Conservation (phyloP, 2,329 filamentous ascomycete species). For the Cladosporium sp. region DNA sequence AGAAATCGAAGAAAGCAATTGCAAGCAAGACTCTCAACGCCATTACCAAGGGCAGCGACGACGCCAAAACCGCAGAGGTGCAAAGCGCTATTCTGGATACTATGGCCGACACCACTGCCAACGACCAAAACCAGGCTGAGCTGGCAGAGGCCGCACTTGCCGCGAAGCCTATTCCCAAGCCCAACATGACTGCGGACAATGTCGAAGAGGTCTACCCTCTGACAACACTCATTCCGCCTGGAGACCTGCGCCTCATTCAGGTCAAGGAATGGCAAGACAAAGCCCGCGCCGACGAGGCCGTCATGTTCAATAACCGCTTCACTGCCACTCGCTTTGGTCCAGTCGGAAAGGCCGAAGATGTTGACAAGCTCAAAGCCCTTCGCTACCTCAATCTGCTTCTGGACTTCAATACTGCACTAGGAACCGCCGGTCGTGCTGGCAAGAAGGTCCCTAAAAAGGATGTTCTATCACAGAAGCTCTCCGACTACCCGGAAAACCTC, state of each 20-base stretch:
- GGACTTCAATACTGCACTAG: slow-evolving; percentile 42
- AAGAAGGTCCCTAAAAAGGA: slow-evolving; percentile 58
- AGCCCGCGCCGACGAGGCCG: slow-evolving; percentile 54
- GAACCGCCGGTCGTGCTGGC: slow-evolving; percentile 28
- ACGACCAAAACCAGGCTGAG: slow-evolving; percentile 64
- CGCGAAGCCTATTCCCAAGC: slow-evolving; percentile 67
- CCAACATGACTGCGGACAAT: slow-evolving; percentile 62
- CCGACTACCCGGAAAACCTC: slow-evolving; percentile 55
- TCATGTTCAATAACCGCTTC: slow-evolving; percentile 58
- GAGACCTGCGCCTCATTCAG: slow-evolving; percentile 63
- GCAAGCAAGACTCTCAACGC: slow-evolving; percentile 66
- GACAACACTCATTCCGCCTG: slow-evolving; percentile 61
- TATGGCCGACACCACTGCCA: slow-evolving; percentile 58
- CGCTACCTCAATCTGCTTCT: slow-evolving; percentile 47
- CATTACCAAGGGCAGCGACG: slow-evolving; percentile 47
- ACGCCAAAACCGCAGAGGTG: slow-evolving; percentile 47
- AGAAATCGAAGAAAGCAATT: slow-evolving; percentile 78
- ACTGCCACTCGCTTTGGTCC: slow-evolving; percentile 61
- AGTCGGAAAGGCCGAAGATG: slow-evolving; percentile 51
- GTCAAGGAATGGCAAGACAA: slow-evolving; percentile 72
- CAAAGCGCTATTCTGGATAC: slow-evolving; percentile 59
- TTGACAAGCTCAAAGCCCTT: slow-evolving; percentile 44
- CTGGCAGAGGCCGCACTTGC: slow-evolving; percentile 62
- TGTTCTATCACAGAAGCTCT: slow-evolving; percentile 55
- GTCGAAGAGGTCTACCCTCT: slow-evolving; percentile 71